phyloP scores from a whole-genome alignment of 2,329 filamentous ascomycete genomes.

The Epichloe aotearoae region DNA sequence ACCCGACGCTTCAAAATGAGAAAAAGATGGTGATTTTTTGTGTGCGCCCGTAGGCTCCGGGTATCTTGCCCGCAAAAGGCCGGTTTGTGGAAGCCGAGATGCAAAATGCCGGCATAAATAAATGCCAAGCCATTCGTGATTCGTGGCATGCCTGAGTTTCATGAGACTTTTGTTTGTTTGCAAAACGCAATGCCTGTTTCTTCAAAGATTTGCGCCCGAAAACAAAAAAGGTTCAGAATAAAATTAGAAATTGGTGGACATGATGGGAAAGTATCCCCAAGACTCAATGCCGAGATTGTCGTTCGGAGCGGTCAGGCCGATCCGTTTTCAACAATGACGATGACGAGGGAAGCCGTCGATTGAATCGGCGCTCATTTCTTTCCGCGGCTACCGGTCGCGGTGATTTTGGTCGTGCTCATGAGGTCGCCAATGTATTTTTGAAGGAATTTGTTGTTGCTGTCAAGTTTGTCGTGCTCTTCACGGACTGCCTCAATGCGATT shows the following conservation, averaged over 20 bases:
- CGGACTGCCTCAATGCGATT: constrained; percentile 91
- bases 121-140: neutral
- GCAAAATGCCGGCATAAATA: neutral
- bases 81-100: neutral
- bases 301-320: too few relatives aligned
- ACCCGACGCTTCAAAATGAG: too few relatives aligned
- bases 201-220: neutral
- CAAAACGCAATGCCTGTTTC: neutral
- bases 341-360: neutral
- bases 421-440: constrained; percentile 97
- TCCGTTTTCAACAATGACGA: too few relatives aligned
- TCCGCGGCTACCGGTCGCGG: constrained; percentile 37
- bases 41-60: too few relatives aligned
- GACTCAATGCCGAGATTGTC: too few relatives aligned
- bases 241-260: too few relatives aligned
- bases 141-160: neutral
- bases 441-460: constrained; percentile 91
- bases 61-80: neutral
- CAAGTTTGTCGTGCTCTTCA: constrained; percentile 89
- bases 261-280: too few relatives aligned
- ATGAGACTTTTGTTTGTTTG: too few relatives aligned
- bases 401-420: constrained; percentile 74
- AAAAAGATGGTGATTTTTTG: too few relatives aligned
- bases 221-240: too few relatives aligned
- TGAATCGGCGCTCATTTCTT: constrained; percentile 33